Base-by-base conservation (phyloP, 257 asterid species). In the Solanum habrochaites region DNA sequence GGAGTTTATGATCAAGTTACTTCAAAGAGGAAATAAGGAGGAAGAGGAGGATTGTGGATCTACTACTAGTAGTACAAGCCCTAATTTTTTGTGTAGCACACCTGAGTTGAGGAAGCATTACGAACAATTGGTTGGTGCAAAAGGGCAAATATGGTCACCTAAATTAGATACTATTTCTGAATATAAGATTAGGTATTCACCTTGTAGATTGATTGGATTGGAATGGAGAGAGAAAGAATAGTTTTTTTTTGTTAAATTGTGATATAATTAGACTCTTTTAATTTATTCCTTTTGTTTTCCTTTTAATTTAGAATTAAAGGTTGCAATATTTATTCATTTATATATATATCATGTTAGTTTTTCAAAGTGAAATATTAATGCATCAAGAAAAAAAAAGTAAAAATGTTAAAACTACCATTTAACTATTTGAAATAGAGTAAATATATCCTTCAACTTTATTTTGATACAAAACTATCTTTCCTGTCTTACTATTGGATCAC, bases 41-140 rank as follows among this genome's bases (percentile, higher is more conserved):
- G 64, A 32, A 14, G 20, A 56, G 10, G 27, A 12, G 32, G 81
- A 39, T 32, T 16, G 45, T 71, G 62, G 23, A 29, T 58, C 39
- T 37, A 37, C 37, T 32, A 32, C 39, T 15, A 23, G 8, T 25
- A 83, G 29, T 73, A 10, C 52, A 23, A 8, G 29, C 45, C 39
- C 35, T 7, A 75, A 87, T 20, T 81, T 74, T n/a, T 40, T 96
- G 39, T 96, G 99, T 82, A 95, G 92, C 90, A 94, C 99, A 47
- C 99, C 99, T 83, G 99, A 96, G 92, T 86, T 96, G 93, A 91
- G 91, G 92, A 93, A 92, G 89, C 96, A 92, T 70, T 95, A 94
- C 74, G 90, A 89, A 56, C 94, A 93, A 84, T 84, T 96, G 85
- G 98, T 96, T 18, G 98, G 98, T 52, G 72, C 90, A 0, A 92